Conservation (phyloP, 1,284 basidiomycete genomes). For the Agaricales sp. region DNA sequence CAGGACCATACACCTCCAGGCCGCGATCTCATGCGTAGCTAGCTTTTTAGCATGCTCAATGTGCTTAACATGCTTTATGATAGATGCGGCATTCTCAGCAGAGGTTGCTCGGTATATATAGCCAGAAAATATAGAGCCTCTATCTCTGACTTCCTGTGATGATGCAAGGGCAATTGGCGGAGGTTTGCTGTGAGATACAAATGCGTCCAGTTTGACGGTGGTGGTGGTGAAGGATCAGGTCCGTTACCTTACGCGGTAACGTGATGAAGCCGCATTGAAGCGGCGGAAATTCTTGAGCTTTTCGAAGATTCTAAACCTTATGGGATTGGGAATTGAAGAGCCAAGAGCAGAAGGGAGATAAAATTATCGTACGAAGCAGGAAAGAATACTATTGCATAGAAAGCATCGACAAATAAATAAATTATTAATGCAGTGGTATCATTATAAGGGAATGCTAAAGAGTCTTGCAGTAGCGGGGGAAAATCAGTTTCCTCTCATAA, state of each 20-base stretch:
- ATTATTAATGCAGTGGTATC: no score
- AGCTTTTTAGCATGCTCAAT: conserved; percentile 42
- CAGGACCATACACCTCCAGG: conserved; percentile 67
- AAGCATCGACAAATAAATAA: no score
- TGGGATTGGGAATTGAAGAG: no score
- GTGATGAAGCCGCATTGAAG: background rate
- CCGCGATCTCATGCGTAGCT: conserved; percentile 62
- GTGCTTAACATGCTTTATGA: conserved; percentile 38
- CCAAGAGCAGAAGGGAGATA: no score
- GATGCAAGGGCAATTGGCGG: conserved; percentile 39
- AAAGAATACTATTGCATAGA: no score
- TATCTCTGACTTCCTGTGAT: conserved; percentile 63
- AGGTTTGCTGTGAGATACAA: conserved; percentile 36
- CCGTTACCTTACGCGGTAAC: background rate
- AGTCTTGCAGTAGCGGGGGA: no score
- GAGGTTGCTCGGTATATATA: conserved; percentile 44
- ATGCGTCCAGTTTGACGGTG: conserved; percentile 35
- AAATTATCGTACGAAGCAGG: no score
- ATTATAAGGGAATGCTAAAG: no score
- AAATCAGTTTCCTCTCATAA: no score
- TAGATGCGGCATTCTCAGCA: conserved; percentile 34
- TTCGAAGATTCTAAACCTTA: no score
- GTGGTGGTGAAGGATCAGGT: background rate
- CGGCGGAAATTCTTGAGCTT: no score
- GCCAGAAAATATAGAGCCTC: conserved; percentile 58